Evolutionary conservation across 805 yeast genomes (phyloP).

Genomic region (Lachancea meyersii): DNA sequence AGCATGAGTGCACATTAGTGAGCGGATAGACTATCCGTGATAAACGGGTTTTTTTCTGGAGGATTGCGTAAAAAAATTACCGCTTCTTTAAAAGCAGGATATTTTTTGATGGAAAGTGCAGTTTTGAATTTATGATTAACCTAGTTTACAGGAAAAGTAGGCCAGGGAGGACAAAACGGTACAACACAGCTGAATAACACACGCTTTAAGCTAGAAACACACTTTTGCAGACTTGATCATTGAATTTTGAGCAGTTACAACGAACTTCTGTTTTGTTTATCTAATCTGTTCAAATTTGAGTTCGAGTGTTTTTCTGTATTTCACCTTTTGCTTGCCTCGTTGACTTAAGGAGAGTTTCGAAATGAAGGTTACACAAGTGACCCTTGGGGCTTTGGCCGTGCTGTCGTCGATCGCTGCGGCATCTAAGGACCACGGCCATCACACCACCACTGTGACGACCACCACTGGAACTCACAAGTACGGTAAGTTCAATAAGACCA

Average conservation of each 20-base stretch:
- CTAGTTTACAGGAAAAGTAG: not conserved
- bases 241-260: too few relatives aligned
- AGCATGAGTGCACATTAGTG: too few relatives aligned
- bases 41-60: constrained; percentile 1
- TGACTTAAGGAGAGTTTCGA: not conserved
- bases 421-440: constrained; percentile 39
- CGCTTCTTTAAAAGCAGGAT: constrained; percentile 6
- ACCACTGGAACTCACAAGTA: constrained; percentile 45
- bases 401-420: constrained; percentile 31
- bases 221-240: not conserved
- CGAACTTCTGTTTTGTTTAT: too few relatives aligned
- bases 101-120: not conserved
- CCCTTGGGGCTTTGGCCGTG: constrained; percentile 38
- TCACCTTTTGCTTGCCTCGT: not conserved
- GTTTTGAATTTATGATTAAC: not conserved
- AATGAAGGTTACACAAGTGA: constrained; percentile 42
- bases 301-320: not conserved
- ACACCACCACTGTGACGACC: constrained; percentile 36
- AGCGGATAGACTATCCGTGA: constrained; percentile 3
- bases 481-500: constrained; percentile 48
- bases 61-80: not conserved
- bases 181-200: constrained; percentile 5
- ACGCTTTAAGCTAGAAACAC: constrained; percentile 2
- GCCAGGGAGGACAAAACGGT: constrained; percentile 7
- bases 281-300: too few relatives aligned